Base-by-base conservation (phyloP, 83 land plant species). In the Picea abies region DNA sequence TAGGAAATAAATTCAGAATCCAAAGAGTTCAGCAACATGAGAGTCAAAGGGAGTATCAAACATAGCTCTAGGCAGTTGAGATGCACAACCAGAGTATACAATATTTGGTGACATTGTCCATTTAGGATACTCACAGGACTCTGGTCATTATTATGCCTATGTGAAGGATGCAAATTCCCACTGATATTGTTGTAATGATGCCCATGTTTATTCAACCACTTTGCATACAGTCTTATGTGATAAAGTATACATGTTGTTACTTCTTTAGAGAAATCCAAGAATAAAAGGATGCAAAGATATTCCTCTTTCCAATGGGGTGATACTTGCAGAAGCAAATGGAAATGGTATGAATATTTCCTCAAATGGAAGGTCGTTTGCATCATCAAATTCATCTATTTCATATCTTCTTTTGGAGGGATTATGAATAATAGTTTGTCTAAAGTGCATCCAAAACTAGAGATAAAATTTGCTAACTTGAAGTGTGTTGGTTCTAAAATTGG, bases 71-170 rank as follows among this genome's bases (percentile, higher is more conserved):
- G 83, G 20, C 29, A 29, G 29, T 29, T 1, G 29, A 29, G 29
- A 29, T 29, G 29, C 29, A 29, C 29, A 29, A 29, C 96, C 99
- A 17, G 95, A 96, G 73, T 98, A 98, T 83, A 84, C 84, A 35
- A 91, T 98, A 32, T 98, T 93, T 91, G 99, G 93, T 26, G 89
- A 92, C 8, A 89, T 98, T 64, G 99, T 98, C 80, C 99, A 98
- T 89, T 87, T 93, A 64, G 99, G 99, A 10, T 84, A n/a, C 60
- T 94, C 98, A 20, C 94, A 93, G 58, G 97, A 96, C 26, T 87
- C 95, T 86, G 99, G 99, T 61, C 99, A 98, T 70, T 98, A 98
- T 84, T 98, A 96, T 91, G 94, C 99, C 68, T 98, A 96, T 85
- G 96, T 98, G 62, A 98, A 98, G 99, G 98, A 97, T 87, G 82